Evolutionary conservation across 129 eudicot species (phyloP), one percentile per base, ranked within the genome.

Genomic region (Ambrosia artemisiifolia): DNA sequence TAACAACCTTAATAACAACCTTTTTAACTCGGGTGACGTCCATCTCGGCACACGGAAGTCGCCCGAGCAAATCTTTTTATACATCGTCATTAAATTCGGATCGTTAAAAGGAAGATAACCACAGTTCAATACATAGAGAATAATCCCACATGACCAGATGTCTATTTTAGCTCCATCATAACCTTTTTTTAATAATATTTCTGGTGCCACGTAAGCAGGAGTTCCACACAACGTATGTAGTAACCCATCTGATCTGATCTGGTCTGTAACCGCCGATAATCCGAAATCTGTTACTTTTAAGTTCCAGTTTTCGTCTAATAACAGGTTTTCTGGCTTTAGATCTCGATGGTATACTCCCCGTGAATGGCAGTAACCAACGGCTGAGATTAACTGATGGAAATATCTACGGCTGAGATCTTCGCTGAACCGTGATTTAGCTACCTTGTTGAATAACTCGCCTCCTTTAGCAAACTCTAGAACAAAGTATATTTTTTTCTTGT

Each of bases 61-160:
- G 7, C 81, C 81, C 16, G 36, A 65, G 66, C 67, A 77, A 4
- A 86, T 80, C 42, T 80, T 83, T 46, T 70, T 69, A 24, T 80
- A 86, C 91, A 83, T 66, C 6, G 43, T 59, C 72, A 83, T 72
- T 1, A 86, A 32, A 51, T 83, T 86, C 33, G 83, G 75, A 42
- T 86, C 88, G 49, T 86, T 83, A 46, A 86, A 86, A 8, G 91
- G 91, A 3, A 86, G 69, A 30, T 73, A 83, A 32, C 91, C 88
- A 1, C 86, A 82, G 36, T 80, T 66, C 0, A 86, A 70, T 1
- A 86, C 91, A 38, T 50, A 86, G 12, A 86, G 32, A 61, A 86
- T 71, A n/a, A 86, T 84, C 0, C 91, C 91, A 12, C 91, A 86
- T 5, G 88, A 83, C 91, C 91, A 86, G 40, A 86, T 75, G 36